A percentile compares a stretch with the other conserved stretches of the same genome.
Conservation (phyloP, 2,329 filamentous ascomycete species). For the Eutypa lata region DNA sequence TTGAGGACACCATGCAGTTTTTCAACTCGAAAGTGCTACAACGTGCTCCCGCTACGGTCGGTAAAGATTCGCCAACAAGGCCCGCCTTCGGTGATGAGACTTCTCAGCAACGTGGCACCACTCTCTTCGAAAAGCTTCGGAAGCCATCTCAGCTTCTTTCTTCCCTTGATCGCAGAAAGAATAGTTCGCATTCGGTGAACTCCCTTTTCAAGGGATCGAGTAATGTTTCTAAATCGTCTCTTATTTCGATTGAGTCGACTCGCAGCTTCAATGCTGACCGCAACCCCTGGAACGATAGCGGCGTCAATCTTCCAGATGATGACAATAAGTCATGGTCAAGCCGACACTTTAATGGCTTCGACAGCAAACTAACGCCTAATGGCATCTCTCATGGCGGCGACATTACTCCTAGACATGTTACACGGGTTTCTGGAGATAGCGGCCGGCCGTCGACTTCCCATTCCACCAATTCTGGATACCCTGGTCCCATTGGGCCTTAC, state of each 20-base stretch:
- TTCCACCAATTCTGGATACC: conserved; percentile 95
- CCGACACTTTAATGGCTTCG: conserved; percentile 62
- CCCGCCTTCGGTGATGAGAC: conserved; percentile 79
- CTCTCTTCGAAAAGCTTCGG: conserved; percentile 85
- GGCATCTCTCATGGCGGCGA: conserved; percentile 71
- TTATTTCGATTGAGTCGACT: conserved; percentile 93
- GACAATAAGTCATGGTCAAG: conserved; percentile 64
- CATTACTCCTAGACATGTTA: conserved; percentile 77
- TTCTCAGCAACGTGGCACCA: conserved; percentile 72
- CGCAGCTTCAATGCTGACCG: conserved; percentile 87
- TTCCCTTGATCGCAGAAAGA: conserved; percentile 95
- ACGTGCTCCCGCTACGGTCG: conserved; percentile 76
- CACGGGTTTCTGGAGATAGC: conserved; percentile 84
- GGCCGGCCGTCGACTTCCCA: conserved; percentile 91
- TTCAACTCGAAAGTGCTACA: conserved; percentile 97
- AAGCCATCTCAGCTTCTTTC: conserved; percentile 81
- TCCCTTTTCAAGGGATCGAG: conserved; percentile 90
- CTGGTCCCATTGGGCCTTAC: conserved; percentile 85
- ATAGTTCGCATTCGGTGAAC: conserved; percentile 80
- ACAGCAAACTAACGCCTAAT: conserved; percentile 57
- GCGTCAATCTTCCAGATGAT: conserved; percentile 89
- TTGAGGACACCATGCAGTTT: conserved; percentile 93
- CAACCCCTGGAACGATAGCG: conserved; percentile 97
- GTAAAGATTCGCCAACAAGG: conserved; percentile 86
- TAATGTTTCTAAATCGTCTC: conserved; percentile 90